Percentiles rank a stretch among this genome's conserved stretches.
Evolutionary conservation across 805 yeast species (phyloP).

Genomic region (Cyberlindnera suaveolens): DNA sequence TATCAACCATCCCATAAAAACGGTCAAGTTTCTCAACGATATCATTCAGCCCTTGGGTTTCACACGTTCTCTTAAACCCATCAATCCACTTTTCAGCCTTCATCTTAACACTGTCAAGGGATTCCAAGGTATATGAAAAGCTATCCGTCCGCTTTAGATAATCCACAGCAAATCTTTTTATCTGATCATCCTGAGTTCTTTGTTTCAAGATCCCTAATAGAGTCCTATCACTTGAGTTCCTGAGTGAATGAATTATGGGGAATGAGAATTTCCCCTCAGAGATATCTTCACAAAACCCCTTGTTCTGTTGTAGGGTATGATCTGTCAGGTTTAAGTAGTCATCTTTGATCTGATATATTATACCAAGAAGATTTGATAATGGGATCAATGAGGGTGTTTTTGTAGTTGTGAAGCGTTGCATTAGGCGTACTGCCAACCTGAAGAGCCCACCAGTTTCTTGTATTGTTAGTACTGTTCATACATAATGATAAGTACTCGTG

Average conservation of each 20-base stretch:
- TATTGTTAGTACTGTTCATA: not conserved
- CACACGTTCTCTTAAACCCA: slow-evolving; percentile 1
- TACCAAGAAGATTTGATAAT: slow-evolving; percentile 71
- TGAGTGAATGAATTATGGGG: slow-evolving; percentile 69
- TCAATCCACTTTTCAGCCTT: slow-evolving; percentile 10
- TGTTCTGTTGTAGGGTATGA: slow-evolving; percentile 44
- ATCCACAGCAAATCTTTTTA: slow-evolving; percentile 46
- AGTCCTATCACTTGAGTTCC: slow-evolving; percentile 30
- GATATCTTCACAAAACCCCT: slow-evolving; percentile 82
- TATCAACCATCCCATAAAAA: slow-evolving; percentile 6
- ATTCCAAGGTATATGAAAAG: slow-evolving; percentile 14
- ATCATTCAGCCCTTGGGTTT: not conserved
- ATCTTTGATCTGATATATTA: slow-evolving; percentile 79
- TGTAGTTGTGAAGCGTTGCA: slow-evolving; percentile 34
- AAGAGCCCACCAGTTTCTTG: slow-evolving; percentile 78
- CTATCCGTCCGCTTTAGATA: slow-evolving; percentile 32
- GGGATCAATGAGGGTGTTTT: slow-evolving; percentile 37
- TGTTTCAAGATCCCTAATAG: slow-evolving; percentile 45
- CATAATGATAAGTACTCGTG: no score
- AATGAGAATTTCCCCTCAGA: slow-evolving; percentile 87
- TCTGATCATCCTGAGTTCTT: slow-evolving; percentile 41
- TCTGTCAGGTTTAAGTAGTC: slow-evolving; percentile 70
- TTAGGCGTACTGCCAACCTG: slow-evolving; percentile 61
- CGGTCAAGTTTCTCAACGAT: not conserved
- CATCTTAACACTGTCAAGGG: slow-evolving; percentile 7